Base-by-base conservation (phyloP, 129 eudicot species). In the Apium graveolens region DNA sequence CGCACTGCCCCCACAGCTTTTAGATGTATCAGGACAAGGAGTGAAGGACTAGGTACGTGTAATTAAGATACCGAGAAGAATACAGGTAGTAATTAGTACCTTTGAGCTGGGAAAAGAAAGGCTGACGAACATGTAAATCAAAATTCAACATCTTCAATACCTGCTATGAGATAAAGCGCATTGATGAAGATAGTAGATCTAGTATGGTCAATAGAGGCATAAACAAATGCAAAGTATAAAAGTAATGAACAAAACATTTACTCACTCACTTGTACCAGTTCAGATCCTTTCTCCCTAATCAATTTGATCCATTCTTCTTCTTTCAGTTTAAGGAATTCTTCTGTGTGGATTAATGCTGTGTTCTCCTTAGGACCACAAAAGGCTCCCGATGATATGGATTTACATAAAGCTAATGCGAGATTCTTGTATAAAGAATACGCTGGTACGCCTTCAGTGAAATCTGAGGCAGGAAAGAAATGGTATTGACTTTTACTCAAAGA, bases 41-140 rank as follows among this genome's bases (percentile, higher is more conserved):
- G n/a, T 32, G 26, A 55, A 78, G 6, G 21, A 55, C 42, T 29
- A n/a, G 39, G 17, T 27, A 46, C 14, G 17, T 10, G 9, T 41
- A 42, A 2, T 48, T 5, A 43, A 9, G 32, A 53, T 20, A 37
- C n/a, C 39, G 41, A 27, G 5, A 78, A 13, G 49, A 42, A 26
- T 43, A 7, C 21, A 79, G 20, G 31, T 26, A 63, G n/a, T n/a
- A n/a, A n/a, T n/a, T n/a, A n/a, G 51, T 63, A 95, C 99, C 97
- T 84, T 81, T 90, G 39, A 92, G 89, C 83, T 88, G 97, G 48
- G 91, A 78, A 82, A 95, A 92, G 90, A 77, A 95, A 32, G 99
- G 96, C 89, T 95, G 92, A 85, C 92, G 99, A 80, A 89, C 97
- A 76, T 92, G 92, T 74, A 95, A 91, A 79, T 92, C 86, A 86